Evolutionary conservation across 2,329 filamentous ascomycete species (phyloP).

Genomic region (Rhexocercosporidium sp.): DNA sequence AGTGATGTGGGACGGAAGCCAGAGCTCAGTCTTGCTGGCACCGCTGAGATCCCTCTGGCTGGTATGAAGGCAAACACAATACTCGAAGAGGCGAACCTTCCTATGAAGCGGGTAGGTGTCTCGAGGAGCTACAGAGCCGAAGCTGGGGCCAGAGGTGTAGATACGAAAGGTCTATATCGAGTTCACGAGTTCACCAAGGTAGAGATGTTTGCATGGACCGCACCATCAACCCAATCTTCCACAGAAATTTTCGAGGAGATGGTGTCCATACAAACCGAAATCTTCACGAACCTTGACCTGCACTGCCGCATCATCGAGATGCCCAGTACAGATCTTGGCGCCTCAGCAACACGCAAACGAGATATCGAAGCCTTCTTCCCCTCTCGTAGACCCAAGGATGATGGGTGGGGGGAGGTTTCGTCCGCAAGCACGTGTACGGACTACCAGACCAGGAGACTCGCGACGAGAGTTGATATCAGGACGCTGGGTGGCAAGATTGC

Average conservation of each 20-base stretch:
- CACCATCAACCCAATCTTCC: constrained; percentile 56
- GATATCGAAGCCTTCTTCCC: constrained; percentile 97
- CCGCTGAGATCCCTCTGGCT: constrained; percentile 92
- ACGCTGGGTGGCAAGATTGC: constrained; percentile 58
- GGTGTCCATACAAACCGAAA: constrained; percentile 83
- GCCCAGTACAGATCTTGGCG: constrained; percentile 87
- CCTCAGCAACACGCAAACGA: constrained; percentile 82
- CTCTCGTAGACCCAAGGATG: constrained; percentile 67
- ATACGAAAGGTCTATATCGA: constrained; percentile 93
- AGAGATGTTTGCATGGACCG: constrained; percentile 93
- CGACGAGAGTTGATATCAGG: constrained; percentile 69
- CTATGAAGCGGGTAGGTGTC: constrained; percentile 79
- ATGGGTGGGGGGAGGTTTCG: constrained; percentile 92
- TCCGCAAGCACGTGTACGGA: constrained; percentile 91
- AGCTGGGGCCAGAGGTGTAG: constrained; percentile 85
- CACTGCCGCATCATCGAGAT: constrained; percentile 92
- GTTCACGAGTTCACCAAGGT: constrained; percentile 99
- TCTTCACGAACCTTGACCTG: constrained; percentile 76
- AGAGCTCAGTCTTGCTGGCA: constrained; percentile 79
- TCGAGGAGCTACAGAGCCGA: constrained; percentile 97
- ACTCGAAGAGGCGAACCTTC: constrained; percentile 69
- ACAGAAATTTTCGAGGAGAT: constrained; percentile 80
- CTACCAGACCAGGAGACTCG: constrained; percentile 85
- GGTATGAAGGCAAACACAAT: constrained; percentile 82
- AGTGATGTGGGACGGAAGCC: constrained; percentile 69